Base-by-base conservation (phyloP, 495 filamentous ascomycete species). In the Tuber melanosporum region DNA sequence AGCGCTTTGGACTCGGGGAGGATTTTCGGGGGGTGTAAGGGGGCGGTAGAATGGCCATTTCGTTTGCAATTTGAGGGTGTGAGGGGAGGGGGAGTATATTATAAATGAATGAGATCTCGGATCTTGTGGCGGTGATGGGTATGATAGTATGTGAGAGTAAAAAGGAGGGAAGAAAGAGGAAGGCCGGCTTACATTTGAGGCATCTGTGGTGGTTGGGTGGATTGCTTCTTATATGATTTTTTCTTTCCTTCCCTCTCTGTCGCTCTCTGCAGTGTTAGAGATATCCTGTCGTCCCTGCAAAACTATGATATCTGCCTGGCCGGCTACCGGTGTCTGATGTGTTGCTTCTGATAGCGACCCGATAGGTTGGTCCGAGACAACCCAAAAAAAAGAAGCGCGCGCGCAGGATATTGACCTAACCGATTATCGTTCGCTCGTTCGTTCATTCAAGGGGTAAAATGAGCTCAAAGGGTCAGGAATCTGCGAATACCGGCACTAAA, bases 1-100 rank as follows among this genome's bases (percentile, higher is more conserved):
- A 81, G 74, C 70, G 78, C 85, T 77, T 85, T 74, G 75, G 71
- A 41, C 47, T 69, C 36, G 36, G 52, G 22, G 70, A 74, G 74
- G 69, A 62, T 70, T 76, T 76, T 74, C 45, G 80, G 52, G 79
- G 41, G 19, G 70, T 80, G 77, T 86, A 86, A 19, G 81, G 81
- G n/a, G 81, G 81, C 20, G 81, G 81, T 36, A 82, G 81, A 42
- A 82, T 82, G 20, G 81, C 80, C 81, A 82, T 82, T 73, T 73
- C 74, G 72, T 32, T 32, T 77, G 15, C 12, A 17, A 36, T 15
- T 41, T 76, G 73, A 17, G 43, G 36, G 44, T 71, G 42, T 71
- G 46, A 47, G 19, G 41, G 49, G 57, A 43, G 43, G 43, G 44
- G 17, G 70, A 66, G 78, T 52, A 52, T 75, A 79, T 73, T 45